Conservation (phyloP, 805 yeast genomes). For the Huiozyma naganishii region DNA sequence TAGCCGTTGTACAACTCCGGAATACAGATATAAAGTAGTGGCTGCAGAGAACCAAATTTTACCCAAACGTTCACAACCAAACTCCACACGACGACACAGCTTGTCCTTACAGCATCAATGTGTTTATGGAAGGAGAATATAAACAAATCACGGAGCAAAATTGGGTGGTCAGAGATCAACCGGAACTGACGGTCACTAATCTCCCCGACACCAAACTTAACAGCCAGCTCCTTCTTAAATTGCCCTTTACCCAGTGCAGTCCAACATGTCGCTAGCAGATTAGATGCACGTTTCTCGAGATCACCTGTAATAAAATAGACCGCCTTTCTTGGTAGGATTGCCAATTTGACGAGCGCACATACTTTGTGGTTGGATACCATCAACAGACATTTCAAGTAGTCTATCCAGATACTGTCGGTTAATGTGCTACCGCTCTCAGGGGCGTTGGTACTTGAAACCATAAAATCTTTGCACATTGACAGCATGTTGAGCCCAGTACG, state of each 20-base stretch:
- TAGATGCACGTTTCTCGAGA: constrained; percentile 49
- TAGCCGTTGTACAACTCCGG: constrained; percentile 22
- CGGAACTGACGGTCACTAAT: constrained; percentile 66
- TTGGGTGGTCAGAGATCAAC: constrained; percentile 46
- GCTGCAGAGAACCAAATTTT: constrained; percentile 10
- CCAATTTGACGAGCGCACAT: constrained; percentile 55
- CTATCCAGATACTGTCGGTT: constrained; percentile 51
- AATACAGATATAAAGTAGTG: constrained; percentile 10
- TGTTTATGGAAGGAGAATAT: constrained; percentile 61
- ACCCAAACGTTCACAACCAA: constrained; percentile 30
- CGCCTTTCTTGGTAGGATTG: constrained; percentile 64
- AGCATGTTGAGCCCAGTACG: constrained; percentile 46
- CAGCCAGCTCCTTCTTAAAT: constrained; percentile 37
- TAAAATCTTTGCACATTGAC: constrained; percentile 40
- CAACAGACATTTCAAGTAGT: constrained; percentile 46
- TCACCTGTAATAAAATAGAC: constrained; percentile 53
- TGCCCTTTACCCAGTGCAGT: constrained; percentile 57
- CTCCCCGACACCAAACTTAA: constrained; percentile 46
- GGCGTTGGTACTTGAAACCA: constrained; percentile 42
- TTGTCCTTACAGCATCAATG: constrained; percentile 45
- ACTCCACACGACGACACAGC: constrained; percentile 62
- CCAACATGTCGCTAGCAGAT: constrained; percentile 56
- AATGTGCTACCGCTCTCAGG: not conserved
- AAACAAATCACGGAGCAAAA: constrained; percentile 53
- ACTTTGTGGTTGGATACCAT: constrained; percentile 57